Percentiles rank a stretch among this genome's conserved stretches.
Evolutionary conservation across 2,329 filamentous ascomycete species (phyloP).

Genomic region (Microcera coccophila): DNA sequence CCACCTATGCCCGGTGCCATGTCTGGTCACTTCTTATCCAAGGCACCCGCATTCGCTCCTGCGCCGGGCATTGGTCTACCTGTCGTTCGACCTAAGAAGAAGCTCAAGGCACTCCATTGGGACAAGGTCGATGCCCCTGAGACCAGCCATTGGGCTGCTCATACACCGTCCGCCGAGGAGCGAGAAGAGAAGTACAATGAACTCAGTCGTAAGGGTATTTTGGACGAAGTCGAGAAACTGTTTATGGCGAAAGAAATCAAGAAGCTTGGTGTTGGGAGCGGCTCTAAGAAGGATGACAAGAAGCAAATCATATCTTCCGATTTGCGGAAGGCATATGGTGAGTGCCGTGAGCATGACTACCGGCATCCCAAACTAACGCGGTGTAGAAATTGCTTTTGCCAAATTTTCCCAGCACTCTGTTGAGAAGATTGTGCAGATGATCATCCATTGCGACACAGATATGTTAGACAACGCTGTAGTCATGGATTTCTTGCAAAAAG

Average conservation of each 20-base stretch:
- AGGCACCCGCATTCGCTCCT: constrained; percentile 53
- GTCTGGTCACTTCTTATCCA: constrained; percentile 72
- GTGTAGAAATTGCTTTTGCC: constrained; percentile 75
- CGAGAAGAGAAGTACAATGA: constrained; percentile 96
- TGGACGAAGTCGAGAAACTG: constrained; percentile 95
- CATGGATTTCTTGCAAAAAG: constrained; percentile 93
- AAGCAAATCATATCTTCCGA: constrained; percentile 94
- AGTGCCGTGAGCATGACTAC: constrained; percentile 25
- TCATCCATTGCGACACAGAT: constrained; percentile 90
- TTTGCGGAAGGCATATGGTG: constrained; percentile 79
- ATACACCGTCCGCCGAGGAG: constrained; percentile 78
- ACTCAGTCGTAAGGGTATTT: constrained; percentile 86
- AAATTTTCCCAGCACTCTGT: constrained; percentile 85
- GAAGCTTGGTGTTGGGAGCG: constrained; percentile 65
- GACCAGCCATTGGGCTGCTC: constrained; percentile 87
- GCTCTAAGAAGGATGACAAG: constrained; percentile 91
- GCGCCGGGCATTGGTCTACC: constrained; percentile 63
- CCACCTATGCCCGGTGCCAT: constrained; percentile 65
- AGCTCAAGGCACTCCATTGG: constrained; percentile 98
- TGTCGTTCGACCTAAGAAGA: constrained; percentile 91
- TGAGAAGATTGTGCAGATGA: constrained; percentile 84
- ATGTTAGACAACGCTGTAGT: constrained; percentile 86
- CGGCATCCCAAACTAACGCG: constrained; percentile 27
- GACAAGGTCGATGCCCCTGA: constrained; percentile 94
- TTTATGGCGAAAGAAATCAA: constrained; percentile 98